These are phyloP conservation scores for Astrothelium macrocarpum DNA, from an alignment of 495 filamentous ascomycete genomes.

Conservation along the genomic window DNA sequence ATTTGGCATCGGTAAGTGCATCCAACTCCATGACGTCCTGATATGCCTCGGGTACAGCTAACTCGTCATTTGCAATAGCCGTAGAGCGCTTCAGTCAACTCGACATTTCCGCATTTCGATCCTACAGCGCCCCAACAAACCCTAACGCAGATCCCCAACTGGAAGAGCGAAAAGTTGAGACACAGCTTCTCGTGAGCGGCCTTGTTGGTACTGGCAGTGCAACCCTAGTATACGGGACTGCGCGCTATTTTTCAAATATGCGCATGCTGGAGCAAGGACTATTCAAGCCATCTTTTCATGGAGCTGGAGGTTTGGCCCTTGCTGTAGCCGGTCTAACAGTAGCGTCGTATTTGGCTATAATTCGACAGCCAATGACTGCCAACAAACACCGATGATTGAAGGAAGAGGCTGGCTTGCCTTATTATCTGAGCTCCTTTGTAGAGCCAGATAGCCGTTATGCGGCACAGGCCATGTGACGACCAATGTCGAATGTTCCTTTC, in stretches of 20 bases:
- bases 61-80: not conserved
- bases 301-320: not conserved
- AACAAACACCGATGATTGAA: too few relatives aligned
- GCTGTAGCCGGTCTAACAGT: not conserved
- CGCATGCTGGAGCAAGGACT: constrained; percentile 19
- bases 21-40: not conserved
- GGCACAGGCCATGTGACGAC: too few relatives aligned
- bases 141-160: not conserved
- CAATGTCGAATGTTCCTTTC: too few relatives aligned
- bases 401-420: not conserved
- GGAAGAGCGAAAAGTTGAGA: not conserved
- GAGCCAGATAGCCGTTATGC: not conserved
- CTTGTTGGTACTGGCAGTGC: constrained; percentile 20
- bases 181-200: not conserved
- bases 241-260: constrained; percentile 25
- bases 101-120: constrained; percentile 6
- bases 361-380: not conserved
- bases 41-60: not conserved
- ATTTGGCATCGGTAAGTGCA: constrained; percentile 33
- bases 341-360: not conserved
- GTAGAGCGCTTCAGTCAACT: constrained; percentile 14
- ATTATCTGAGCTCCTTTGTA: not conserved
- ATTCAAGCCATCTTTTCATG: constrained; percentile 16
- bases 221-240: constrained; percentile 22
- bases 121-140: not conserved